Evolutionary conservation across 2,329 filamentous ascomycete genomes (phyloP), one percentile per base, ranked within the genome.

Genomic region (Clonostachys rhizophaga): DNA sequence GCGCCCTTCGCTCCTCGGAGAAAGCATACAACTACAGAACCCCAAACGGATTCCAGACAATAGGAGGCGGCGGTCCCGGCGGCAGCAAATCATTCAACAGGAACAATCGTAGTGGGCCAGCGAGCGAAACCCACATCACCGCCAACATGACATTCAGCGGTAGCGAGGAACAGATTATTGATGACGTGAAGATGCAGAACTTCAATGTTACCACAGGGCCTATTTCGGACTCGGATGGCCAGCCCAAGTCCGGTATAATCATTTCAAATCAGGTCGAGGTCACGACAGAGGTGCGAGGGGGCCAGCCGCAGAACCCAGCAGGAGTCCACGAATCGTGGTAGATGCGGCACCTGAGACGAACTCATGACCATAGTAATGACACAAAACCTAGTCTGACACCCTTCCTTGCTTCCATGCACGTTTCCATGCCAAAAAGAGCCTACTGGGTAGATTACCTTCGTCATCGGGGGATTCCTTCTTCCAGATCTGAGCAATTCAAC

Each of bases 131-230:
- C 12, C 36, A 44, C 18, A 42, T 40, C 24, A 47, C 33, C 36
- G 34, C 30, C 36, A 47, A 39, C 34, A 40, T 16, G 17, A 42
- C 24, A 9, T 46, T 43, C 40, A 49, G 45, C 24, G 41, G 47
- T 34, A 49, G 48, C 37, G 44, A 43, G 39, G 47, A 49, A 18
- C 34, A 30, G 16, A 49, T 49, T 6, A 44, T 49, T 24, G 44
- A 46, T 16, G 24, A 35, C 20, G 24, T 37, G 18, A 20, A 30
- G 35, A 17, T 17, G 16, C 34, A 39, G 34, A 17, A 12, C 34
- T 39, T 39, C 34, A 37, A 37, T 16, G n/a, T 35, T 14, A 33
- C 30, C 7, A 30, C 36, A n/a, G 36, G 16, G 12, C 44, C 36
- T 30, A 10, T 13, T n/a, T 24, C 18, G 36, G 18, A 10, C 6